A percentile compares a stretch with the other conserved stretches of the same genome.
These are phyloP conservation scores for Naganishia vaughanmartiniae DNA, from an alignment of 768 basidiomycete species.

Conservation along the genomic window DNA sequence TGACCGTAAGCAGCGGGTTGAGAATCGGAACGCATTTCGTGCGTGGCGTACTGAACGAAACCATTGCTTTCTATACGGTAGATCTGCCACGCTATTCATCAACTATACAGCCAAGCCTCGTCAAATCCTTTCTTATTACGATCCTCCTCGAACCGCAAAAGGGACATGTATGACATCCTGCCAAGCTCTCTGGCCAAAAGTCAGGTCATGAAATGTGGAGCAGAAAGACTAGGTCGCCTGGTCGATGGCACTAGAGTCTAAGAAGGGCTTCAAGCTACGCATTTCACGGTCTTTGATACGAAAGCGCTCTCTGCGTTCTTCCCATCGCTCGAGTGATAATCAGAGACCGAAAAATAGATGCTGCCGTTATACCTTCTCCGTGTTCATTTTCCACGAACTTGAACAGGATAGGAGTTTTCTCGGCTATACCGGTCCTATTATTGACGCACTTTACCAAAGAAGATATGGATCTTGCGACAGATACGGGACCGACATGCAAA, in stretches of 20 bases:
- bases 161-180: not conserved
- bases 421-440: constrained; percentile 3
- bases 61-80: constrained; percentile 17
- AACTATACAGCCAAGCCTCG: constrained; percentile 39
- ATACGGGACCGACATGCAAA: constrained; percentile 15
- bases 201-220: constrained; percentile 4
- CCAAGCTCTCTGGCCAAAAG: constrained; percentile 9
- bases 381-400: not conserved
- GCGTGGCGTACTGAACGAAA: not conserved
- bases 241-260: constrained; percentile 7
- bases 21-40: not conserved
- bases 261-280: not conserved
- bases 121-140: constrained; percentile 47
- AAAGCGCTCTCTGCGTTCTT: constrained; percentile 15
- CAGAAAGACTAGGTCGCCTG: constrained; percentile 6
- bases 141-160: constrained; percentile 3
- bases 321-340: constrained; percentile 8
- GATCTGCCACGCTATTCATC: constrained; percentile 49
- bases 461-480: constrained; percentile 7
- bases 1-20: constrained; percentile 37
- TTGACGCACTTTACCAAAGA: constrained; percentile 12
- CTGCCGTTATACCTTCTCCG: not conserved
- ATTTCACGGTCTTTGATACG: not conserved
- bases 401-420: not conserved
- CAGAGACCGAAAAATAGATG: constrained; percentile 1